phyloP scores from a whole-genome alignment of 148 eudicot genomes.

The Suaeda aralocaspica region DNA sequence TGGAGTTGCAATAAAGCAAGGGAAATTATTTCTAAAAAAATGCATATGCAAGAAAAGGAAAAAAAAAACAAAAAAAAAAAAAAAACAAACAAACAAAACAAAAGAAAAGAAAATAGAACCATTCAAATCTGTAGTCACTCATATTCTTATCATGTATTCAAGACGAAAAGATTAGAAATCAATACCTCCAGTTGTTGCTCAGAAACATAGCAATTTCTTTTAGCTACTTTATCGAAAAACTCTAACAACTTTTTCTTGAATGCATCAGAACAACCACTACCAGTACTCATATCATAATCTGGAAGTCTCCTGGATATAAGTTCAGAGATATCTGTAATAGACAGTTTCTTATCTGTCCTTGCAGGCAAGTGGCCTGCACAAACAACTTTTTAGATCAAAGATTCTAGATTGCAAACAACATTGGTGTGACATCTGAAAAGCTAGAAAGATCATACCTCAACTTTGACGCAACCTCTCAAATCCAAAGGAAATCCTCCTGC shows the following conservation, averaged over 20 bases:
- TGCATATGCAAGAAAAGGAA: too few species aligned
- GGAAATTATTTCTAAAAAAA: neutral
- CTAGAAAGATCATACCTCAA: slow-evolving; percentile 41
- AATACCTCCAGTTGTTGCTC: slow-evolving; percentile 66
- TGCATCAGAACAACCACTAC: slow-evolving; percentile 59
- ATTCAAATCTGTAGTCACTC: neutral
- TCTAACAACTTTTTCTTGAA: slow-evolving; percentile 42
- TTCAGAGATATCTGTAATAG: slow-evolving; percentile 45
- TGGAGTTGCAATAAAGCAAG: neutral
- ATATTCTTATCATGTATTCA: neutral
- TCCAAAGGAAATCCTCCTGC: slow-evolving; percentile 77
- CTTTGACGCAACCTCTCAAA: slow-evolving; percentile 73
- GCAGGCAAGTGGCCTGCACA: slow-evolving; percentile 84
- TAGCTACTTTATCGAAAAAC: slow-evolving; percentile 37
- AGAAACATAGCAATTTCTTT: slow-evolving; percentile 50
- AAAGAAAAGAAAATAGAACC: neutral
- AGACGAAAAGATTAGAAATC: neutral
- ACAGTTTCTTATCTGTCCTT: slow-evolving; percentile 39
- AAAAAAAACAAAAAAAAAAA: too few species aligned
- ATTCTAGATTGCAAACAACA: neutral
- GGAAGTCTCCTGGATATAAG: slow-evolving; percentile 43
- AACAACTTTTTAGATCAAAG: slow-evolving; percentile 7
- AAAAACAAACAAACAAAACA: too few species aligned
- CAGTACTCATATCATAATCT: slow-evolving; percentile 39
- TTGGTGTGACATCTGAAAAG: neutral